Evolutionary conservation across 2,329 filamentous ascomycete genomes (phyloP), one percentile per base, ranked within the genome.

Genomic region (Neofusicoccum kwambonambiense): DNA sequence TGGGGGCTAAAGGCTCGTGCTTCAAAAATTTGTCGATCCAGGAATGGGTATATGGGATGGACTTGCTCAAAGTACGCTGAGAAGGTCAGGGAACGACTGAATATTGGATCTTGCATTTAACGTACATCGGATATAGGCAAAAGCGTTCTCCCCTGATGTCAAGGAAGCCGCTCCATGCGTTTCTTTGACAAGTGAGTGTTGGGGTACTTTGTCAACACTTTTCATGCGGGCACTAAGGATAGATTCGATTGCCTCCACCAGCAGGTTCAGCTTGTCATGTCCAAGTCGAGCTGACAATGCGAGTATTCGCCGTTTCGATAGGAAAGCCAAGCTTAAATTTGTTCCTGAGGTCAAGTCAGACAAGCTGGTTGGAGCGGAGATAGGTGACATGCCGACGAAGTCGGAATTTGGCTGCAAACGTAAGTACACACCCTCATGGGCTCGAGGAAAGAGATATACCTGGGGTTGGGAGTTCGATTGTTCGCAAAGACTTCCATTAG

Each of bases 21-120:
- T 65, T 80, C 75, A 62, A 82, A 81, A 3, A 68, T 57, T 15
- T 66, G 56, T 37, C 70, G 72, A 51, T 80, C 76, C 1, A 82
- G 71, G 62, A 81, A 80, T 0, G 80, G 78, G 64, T 79, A 77
- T 0, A 78, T 45, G 0, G 75, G 75, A 64, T 81, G 79, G 1
- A 78, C 68, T 9, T 75, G 71, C 2, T 76, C 69, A 63, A 81
- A 82, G 68, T 80, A 81, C 27, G 71, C 74, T 78, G 42, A 8
- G 19, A 11, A 61, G 19, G 12, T 54, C 12, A 54, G 51, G 34
- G 15, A 4, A 22, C 3, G 12, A 4, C 7, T 5, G n/a, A 17
- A 4, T 7, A 5, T 8, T n/a, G 12, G n/a, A 19, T 22, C 27
- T 37, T 11, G 6, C 15, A 37, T 8, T 17, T 2, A 12, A n/a